phyloP scores from a whole-genome alignment of 2,329 filamentous ascomycete genomes.

The Hypoxylon sp. region DNA sequence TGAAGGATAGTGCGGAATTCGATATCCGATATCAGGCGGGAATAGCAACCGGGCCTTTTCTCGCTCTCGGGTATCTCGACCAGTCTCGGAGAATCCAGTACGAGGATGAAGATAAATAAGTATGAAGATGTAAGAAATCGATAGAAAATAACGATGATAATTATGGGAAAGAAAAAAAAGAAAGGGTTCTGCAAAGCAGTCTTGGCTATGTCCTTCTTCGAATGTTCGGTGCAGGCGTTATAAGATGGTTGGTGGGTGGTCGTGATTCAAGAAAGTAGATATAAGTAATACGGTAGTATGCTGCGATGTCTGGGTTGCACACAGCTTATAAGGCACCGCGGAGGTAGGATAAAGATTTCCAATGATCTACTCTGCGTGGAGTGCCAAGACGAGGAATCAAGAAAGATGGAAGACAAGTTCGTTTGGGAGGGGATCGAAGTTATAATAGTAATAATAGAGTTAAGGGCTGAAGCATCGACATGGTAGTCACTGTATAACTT shows the following conservation, averaged over 20 bases:
- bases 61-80: conserved; percentile 25
- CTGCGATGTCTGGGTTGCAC: conserved; percentile 34
- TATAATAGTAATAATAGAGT: conserved; percentile 37
- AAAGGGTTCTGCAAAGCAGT: conserved; percentile 15
- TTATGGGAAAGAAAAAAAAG: conserved; percentile 2
- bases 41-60: conserved; percentile 23
- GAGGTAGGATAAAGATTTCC: conserved; percentile 23
- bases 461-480: conserved; percentile 1
- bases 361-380: conserved; percentile 33
- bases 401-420: conserved; percentile 16
- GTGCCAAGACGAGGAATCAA: conserved; percentile 36
- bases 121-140: not conserved
- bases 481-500: conserved; percentile 21
- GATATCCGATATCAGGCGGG: no score
- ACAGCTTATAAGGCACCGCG: conserved; percentile 12
- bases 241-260: conserved; percentile 24
- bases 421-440: conserved; percentile 20
- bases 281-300: conserved; percentile 25
- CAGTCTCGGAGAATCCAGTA: conserved; percentile 9
- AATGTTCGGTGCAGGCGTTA: conserved; percentile 43
- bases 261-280: conserved; percentile 12
- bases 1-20: no score
- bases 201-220: conserved; percentile 42
- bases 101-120: conserved; percentile 13
- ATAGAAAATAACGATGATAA: no score